Percentiles rank a stretch among this genome's conserved stretches.
Evolutionary conservation across 108 stramenopile species (phyloP).

Genomic region (Epipyxis sp.): DNA sequence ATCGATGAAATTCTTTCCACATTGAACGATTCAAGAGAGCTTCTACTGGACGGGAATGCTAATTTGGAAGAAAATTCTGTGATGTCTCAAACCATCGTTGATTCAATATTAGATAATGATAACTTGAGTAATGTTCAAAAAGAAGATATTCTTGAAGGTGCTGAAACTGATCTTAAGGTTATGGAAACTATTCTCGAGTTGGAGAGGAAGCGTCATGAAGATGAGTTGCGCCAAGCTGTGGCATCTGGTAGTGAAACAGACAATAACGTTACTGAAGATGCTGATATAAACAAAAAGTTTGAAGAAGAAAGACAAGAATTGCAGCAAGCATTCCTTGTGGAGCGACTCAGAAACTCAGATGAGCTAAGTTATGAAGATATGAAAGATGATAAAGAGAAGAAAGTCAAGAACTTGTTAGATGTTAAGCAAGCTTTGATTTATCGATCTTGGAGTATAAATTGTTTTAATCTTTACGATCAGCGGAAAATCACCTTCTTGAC

Average conservation of each 20-base stretch:
- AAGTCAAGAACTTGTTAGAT: neutral
- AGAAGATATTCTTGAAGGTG: neutral
- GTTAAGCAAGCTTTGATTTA: no score
- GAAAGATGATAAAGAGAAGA: neutral
- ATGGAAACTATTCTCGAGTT: constrained; percentile 17
- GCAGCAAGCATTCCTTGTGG: neutral
- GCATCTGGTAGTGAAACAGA: neutral
- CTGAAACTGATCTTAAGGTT: constrained; percentile 11
- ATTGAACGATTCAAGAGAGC: neutral
- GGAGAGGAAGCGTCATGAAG: constrained; percentile 18
- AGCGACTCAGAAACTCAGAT: no score
- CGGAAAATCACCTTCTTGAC: no score
- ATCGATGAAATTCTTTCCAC: no score
- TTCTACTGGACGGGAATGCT: neutral
- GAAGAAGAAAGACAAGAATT: neutral
- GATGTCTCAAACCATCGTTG: neutral
- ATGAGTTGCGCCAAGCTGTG: neutral
- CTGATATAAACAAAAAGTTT: neutral
- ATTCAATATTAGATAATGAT: constrained; percentile 3
- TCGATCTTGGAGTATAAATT: no score
- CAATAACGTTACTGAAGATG: neutral
- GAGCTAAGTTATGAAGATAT: neutral
- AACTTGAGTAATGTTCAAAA: constrained; percentile 16
- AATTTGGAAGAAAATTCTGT: neutral
- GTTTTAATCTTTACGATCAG: no score